Evolutionary conservation across 2,329 filamentous ascomycete species (phyloP).

Genomic region (Zymoseptoria ardabiliae): DNA sequence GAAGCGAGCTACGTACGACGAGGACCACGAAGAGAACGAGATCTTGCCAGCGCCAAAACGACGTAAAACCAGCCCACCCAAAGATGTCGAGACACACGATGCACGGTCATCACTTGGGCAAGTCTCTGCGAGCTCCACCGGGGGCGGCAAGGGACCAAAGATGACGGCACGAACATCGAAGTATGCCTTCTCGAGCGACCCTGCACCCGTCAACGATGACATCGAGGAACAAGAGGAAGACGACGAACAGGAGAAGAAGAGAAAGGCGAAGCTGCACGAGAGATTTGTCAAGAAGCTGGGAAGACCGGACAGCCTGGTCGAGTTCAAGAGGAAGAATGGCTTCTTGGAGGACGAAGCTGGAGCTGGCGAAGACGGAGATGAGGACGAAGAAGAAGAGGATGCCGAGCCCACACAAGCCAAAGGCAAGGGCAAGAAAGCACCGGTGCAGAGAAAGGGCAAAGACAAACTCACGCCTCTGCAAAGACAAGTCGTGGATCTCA

Average conservation of each 20-base stretch:
- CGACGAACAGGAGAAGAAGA: slow-evolving; percentile 46
- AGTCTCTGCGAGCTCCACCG: neutral
- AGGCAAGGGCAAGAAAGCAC: slow-evolving; percentile 42
- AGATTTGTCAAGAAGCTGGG: slow-evolving; percentile 89
- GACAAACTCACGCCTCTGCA: slow-evolving; percentile 92
- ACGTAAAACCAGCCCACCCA: slow-evolving; percentile 14
- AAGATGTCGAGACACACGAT: slow-evolving; percentile 10
- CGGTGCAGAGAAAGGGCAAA: slow-evolving; percentile 59
- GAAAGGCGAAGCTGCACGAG: slow-evolving; percentile 66
- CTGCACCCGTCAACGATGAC: slow-evolving; percentile 29
- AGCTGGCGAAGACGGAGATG: slow-evolving; percentile 45
- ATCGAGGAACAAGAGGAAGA: slow-evolving; percentile 38
- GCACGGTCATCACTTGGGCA: neutral
- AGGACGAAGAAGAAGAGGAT: slow-evolving; percentile 54
- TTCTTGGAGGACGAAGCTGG: slow-evolving; percentile 48
- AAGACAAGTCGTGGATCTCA: slow-evolving; percentile 87
- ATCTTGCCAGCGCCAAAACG: slow-evolving; percentile 15
- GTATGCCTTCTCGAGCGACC: slow-evolving; percentile 51
- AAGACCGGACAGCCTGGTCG: slow-evolving; percentile 69
- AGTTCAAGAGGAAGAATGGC: slow-evolving; percentile 55
- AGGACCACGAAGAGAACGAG: slow-evolving; percentile 12
- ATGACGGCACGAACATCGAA: slow-evolving; percentile 48
- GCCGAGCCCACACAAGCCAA: slow-evolving; percentile 44
- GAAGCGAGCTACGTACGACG: slow-evolving; percentile 14
- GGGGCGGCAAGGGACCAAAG: slow-evolving; percentile 30